phyloP scores from a whole-genome alignment of 306 rosid species.

The Lablab purpureus region DNA sequence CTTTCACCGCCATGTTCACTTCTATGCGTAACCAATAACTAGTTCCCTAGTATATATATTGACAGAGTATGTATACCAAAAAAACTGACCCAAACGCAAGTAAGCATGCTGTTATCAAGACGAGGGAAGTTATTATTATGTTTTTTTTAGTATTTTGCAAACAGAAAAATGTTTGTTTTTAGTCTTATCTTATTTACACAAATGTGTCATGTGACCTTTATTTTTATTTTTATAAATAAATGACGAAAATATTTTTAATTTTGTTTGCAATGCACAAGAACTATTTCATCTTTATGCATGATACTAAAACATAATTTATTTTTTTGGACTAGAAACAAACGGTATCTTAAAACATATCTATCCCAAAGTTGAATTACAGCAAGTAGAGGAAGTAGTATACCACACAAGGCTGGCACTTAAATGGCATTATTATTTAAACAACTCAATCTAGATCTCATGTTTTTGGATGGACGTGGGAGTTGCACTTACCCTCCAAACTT shows the following conservation, averaged over 20 bases:
- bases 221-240: neutral
- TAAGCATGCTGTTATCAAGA: slow-evolving; percentile 21
- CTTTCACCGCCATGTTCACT: slow-evolving; percentile 64
- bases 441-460: neutral
- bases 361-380: neutral
- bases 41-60: slow-evolving; percentile 12
- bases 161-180: neutral
- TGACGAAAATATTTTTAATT: neutral
- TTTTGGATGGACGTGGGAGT: neutral
- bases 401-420: slow-evolving; percentile 1
- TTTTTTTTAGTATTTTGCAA: neutral
- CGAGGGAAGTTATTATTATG: no score
- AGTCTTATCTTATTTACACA: neutral
- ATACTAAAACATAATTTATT: neutral
- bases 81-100: neutral
- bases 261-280: neutral
- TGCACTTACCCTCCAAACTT: neutral
- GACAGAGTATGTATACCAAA: neutral
- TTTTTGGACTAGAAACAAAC: neutral
- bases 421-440: neutral
- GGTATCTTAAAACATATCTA: neutral
- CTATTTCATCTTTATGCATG: neutral
- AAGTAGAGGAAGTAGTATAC: neutral
- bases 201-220: no score
- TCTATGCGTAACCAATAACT: neutral